Evolutionary conservation across 2,329 filamentous ascomycete species (phyloP).

Genomic region (Podosphaera aphanis): DNA sequence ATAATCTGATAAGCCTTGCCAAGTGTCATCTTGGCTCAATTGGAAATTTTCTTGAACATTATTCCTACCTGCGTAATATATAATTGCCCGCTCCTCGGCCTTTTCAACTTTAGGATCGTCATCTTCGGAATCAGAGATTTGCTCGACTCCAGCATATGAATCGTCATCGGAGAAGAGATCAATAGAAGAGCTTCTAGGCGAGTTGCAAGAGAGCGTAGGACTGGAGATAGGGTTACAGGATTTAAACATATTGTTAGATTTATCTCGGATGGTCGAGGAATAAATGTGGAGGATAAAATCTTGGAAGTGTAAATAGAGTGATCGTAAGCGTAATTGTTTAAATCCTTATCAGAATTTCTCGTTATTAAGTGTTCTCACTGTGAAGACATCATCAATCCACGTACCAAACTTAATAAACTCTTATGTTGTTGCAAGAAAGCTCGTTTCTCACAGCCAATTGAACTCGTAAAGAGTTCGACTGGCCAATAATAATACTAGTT

Average conservation of each 20-base stretch:
- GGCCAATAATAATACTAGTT: slow-evolving; percentile 13
- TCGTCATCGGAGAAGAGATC: slow-evolving; percentile 34
- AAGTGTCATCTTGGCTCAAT: slow-evolving; percentile 21
- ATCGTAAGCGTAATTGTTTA: background rate
- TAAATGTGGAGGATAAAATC: background rate
- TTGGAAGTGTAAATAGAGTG: too few relatives aligned
- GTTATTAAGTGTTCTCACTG: background rate
- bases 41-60: slow-evolving; percentile 18
- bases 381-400: too few relatives aligned
- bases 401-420: slow-evolving; percentile 1
- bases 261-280: background rate
- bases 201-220: slow-evolving; percentile 7
- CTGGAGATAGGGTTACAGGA: slow-evolving; percentile 20
- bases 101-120: slow-evolving; percentile 58
- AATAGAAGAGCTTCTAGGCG: slow-evolving; percentile 20
- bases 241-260: slow-evolving; percentile 12
- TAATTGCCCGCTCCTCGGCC: slow-evolving; percentile 55
- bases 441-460: slow-evolving; percentile 9
- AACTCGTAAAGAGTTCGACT: slow-evolving; percentile 7
- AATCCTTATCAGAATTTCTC: background rate
- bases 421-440: slow-evolving; percentile 2
- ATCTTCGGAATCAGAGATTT: slow-evolving; percentile 58
- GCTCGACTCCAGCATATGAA: slow-evolving; percentile 48
- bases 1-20: slow-evolving; percentile 27
- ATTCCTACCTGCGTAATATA: slow-evolving; percentile 20